Evolutionary conservation across 306 rosid genomes (phyloP).

Genomic region (Vigna hirtella): DNA sequence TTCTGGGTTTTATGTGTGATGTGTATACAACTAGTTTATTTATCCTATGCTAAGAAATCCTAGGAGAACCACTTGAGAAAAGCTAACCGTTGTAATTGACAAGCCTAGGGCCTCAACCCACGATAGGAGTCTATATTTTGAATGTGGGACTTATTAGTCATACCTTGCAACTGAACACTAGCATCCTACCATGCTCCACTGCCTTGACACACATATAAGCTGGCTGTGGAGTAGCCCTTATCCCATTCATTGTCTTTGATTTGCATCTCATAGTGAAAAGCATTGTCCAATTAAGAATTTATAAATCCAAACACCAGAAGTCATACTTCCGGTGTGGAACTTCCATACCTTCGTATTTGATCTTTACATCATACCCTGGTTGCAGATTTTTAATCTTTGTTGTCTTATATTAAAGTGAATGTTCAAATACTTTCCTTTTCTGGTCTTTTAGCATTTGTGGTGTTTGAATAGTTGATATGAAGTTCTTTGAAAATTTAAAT

Average conservation of each 20-base stretch:
- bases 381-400: slow-evolving; percentile 22
- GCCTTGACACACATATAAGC: neutral
- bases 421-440: neutral
- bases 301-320: neutral
- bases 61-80: neutral
- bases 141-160: neutral
- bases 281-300: neutral
- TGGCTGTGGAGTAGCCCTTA: neutral
- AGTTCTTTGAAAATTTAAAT: neutral
- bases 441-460: neutral
- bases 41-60: neutral
- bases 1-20: neutral
- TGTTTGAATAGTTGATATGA: slow-evolving; percentile 15
- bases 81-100: neutral
- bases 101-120: neutral
- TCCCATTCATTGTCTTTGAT: neutral
- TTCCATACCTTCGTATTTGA: neutral
- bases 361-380: neutral
- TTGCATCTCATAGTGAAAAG: neutral
- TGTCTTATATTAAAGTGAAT: slow-evolving; percentile 4
- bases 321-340: neutral
- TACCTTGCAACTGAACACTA: neutral
- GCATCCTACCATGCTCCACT: neutral
- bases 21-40: neutral
- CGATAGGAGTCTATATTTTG: neutral